Percentiles rank a stretch among this genome's conserved stretches.
Evolutionary conservation across 176 grass and related monocot species (phyloP).

Genomic region (Triticum timopheevii): DNA sequence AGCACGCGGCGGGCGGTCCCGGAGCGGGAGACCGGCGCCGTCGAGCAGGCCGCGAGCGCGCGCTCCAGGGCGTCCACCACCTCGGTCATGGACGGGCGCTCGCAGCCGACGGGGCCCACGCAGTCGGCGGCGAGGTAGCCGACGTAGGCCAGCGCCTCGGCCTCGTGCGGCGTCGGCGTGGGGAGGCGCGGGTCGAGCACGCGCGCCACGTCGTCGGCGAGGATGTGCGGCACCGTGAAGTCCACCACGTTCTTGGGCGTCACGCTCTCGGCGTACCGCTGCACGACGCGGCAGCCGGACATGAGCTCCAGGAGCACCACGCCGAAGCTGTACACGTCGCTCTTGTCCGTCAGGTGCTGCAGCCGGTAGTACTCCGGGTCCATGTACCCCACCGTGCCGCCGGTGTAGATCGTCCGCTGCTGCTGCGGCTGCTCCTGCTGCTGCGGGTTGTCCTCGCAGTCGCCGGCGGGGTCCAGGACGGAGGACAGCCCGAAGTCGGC

Average conservation of each 20-base stretch:
- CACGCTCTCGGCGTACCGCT: constrained; percentile 75
- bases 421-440: not conserved
- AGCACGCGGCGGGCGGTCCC: constrained; percentile 30
- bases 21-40: constrained; percentile 15
- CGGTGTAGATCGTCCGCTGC: constrained; percentile 43
- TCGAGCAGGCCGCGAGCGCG: constrained; percentile 47
- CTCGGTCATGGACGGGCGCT: constrained; percentile 85
- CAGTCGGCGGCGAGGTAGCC: constrained; percentile 82
- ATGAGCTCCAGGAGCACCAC: constrained; percentile 70
- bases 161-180: constrained; percentile 42
- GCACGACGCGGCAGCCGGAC: constrained; percentile 72
- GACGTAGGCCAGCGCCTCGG: constrained; percentile 77
- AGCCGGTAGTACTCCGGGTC: constrained; percentile 94
- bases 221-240: constrained; percentile 75
- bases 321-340: constrained; percentile 87
- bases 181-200: constrained; percentile 74
- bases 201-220: constrained; percentile 56
- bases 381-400: constrained; percentile 95
- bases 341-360: constrained; percentile 83
- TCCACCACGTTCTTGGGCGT: constrained; percentile 86
- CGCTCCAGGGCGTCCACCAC: constrained; percentile 78
- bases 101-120: constrained; percentile 57
- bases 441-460: not conserved
- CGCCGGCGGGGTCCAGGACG: constrained; percentile 24
- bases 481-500: constrained; percentile 88